These are phyloP conservation scores for Russula griseocarnosa DNA, from an alignment of 768 basidiomycete species.

Conservation along the genomic window DNA sequence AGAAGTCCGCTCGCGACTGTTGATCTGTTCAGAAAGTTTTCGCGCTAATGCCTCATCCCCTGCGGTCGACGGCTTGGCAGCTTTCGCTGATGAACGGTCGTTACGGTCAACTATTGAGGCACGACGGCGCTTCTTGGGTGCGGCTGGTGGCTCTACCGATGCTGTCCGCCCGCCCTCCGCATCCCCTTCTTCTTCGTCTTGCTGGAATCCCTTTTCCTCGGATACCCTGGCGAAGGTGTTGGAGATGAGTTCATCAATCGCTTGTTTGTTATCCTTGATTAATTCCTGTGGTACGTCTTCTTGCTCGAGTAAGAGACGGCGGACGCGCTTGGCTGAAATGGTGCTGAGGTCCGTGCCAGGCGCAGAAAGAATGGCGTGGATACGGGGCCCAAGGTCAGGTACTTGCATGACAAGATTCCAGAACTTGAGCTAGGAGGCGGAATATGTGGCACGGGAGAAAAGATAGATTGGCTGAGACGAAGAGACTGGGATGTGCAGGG, in stretches of 20 bases:
- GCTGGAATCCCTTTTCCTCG: conserved; percentile 27
- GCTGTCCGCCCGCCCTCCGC: conserved; percentile 12
- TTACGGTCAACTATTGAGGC: conserved; percentile 27
- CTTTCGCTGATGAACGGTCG: conserved; percentile 23
- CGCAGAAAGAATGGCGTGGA: conserved; percentile 66
- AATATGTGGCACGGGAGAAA: not conserved
- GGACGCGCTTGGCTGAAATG: conserved; percentile 86
- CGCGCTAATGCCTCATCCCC: conserved; percentile 37
- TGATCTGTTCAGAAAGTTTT: conserved; percentile 43
- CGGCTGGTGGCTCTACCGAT: conserved; percentile 1
- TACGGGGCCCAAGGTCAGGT: conserved; percentile 52
- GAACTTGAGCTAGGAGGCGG: not conserved
- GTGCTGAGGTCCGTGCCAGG: conserved; percentile 74
- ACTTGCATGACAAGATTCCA: conserved; percentile 32
- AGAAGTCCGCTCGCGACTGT: conserved; percentile 37
- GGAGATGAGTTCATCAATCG: conserved; percentile 66
- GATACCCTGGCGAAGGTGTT: conserved; percentile 61
- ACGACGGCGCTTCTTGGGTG: conserved; percentile 27
- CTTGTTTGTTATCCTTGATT: conserved; percentile 62
- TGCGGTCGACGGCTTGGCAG: conserved; percentile 31
- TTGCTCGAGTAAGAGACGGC: conserved; percentile 63
- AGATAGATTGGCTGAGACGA: not conserved
- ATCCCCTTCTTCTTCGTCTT: conserved; percentile 28
- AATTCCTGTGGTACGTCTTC: conserved; percentile 52
- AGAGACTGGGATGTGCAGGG: not conserved